Evolutionary conservation across 768 basidiomycete genomes (phyloP), one percentile per base, ranked within the genome.

Genomic region (Leccinum ochraceum): DNA sequence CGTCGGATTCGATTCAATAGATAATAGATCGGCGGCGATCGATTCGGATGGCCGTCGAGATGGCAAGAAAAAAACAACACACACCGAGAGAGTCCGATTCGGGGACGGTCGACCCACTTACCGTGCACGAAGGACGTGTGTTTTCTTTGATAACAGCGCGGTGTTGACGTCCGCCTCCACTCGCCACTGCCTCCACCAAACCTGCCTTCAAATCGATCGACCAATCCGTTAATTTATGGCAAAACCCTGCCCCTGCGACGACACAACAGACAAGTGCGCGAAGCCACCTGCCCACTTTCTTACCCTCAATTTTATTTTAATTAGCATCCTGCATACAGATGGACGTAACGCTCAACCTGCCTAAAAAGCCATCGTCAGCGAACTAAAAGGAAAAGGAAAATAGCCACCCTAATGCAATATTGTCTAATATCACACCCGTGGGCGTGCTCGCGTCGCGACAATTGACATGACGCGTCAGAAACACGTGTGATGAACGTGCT

Each of bases 401-500:
- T 16, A 16, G 16, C 39, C 42, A 10, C 42, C 42, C n/a, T 44
- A 20, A 44, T n/a, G 10, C 42, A 44, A 44, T 44, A 44, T 44
- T 44, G 42, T 44, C 42, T 53, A 6, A 53, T 20, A 53, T 53
- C 52, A 53, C 30, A n/a, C 28, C 0, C 50, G 52, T 6, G n/a
- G 13, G 32, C 56, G 55, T 58, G 42, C 42, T 0, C n/a, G 34
- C 34, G 42, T 44, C 42, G 16, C n/a, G 8, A 42, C 39, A 7
- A 39, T 16, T 16, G 42, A 44, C 54, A 39, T 36, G 44, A 36
- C 62, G 56, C 57, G 58, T 66, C 63, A 53, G n/a, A 17, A 54
- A 66, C 64, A 65, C 64, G 64, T 66, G 64, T 65, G 30, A 22
- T 57, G 60, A 65, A 63, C 64, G 65, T 66, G 57, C 64, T 8